Evolutionary conservation across 192 early-diverging fungal species (phyloP).

Genomic region (Coemansia sp.): DNA sequence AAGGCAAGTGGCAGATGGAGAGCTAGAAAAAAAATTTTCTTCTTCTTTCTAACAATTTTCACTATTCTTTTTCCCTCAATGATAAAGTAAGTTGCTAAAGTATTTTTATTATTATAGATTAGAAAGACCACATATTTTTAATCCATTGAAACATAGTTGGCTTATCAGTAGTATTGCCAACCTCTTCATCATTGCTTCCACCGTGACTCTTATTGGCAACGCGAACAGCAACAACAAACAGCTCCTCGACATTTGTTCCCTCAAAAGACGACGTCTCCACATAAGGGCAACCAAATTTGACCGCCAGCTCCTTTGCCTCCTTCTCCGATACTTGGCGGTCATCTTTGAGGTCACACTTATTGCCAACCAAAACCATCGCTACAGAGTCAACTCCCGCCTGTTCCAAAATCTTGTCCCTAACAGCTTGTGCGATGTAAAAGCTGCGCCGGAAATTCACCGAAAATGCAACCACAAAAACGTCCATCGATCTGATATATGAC

Average conservation of each 20-base stretch:
- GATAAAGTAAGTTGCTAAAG: too few species aligned
- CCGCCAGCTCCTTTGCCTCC: conserved; percentile 77
- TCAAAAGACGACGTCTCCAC: conserved; percentile 92
- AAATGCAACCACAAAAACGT: conserved; percentile 95
- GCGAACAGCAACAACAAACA: conserved; percentile 38
- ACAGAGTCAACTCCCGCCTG: conserved; percentile 88
- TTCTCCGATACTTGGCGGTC: conserved; percentile 68
- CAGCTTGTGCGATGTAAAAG: conserved; percentile 86
- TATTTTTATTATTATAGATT: not conserved
- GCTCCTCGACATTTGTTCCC: conserved; percentile 79
- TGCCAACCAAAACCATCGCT: conserved; percentile 87
- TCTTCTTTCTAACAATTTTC: too few species aligned
- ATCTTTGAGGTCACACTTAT: conserved; percentile 84
- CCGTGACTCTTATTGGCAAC: conserved; percentile 35
- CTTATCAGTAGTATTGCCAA: conserved; percentile 19
- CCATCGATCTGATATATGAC: conserved; percentile 84
- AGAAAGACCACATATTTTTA: not conserved
- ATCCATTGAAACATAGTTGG: not conserved
- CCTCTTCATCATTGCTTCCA: conserved; percentile 12
- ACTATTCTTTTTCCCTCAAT: too few species aligned
- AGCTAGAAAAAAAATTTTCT: too few species aligned
- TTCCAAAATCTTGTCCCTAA: conserved; percentile 94
- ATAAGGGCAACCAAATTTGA: conserved; percentile 79
- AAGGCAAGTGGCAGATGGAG: too few species aligned
- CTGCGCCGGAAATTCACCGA: conserved; percentile 82